Evolutionary conservation across 2,329 filamentous ascomycete species (phyloP).

Genomic region (Arthroderma uncinatum): DNA sequence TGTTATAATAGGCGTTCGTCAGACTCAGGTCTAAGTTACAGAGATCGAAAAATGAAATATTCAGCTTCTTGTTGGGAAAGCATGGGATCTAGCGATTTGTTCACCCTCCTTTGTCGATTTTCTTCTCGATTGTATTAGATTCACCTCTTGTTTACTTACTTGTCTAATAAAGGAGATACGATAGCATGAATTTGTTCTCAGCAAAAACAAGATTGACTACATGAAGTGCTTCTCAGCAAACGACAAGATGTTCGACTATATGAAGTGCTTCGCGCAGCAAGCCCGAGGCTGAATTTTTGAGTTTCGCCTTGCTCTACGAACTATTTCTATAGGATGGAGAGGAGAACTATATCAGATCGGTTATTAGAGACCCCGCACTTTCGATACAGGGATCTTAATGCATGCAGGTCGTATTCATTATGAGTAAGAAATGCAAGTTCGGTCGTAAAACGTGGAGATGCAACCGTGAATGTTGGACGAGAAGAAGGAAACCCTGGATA

Average conservation of each 20-base stretch:
- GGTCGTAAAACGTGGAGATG: not conserved
- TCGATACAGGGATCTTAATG: not conserved
- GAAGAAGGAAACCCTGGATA: not conserved
- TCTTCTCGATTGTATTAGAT: not conserved
- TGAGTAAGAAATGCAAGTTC: not conserved
- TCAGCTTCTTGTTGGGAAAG: not conserved
- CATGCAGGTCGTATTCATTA: conserved; percentile 2
- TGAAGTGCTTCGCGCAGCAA: not conserved
- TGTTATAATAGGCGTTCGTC: not conserved
- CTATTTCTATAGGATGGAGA: not conserved
- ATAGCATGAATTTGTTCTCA: too few relatives aligned
- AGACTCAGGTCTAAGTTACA: not conserved
- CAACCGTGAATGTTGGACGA: not conserved
- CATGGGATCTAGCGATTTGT: not conserved
- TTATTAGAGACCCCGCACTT: not conserved
- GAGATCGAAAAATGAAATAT: not conserved
- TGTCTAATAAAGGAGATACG: too few relatives aligned
- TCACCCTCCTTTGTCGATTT: not conserved
- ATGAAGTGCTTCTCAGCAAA: too few relatives aligned
- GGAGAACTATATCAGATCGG: too few relatives aligned
- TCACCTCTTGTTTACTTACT: not conserved
- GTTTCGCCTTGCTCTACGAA: not conserved
- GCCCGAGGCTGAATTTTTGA: too few relatives aligned
- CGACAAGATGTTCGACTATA: not conserved
- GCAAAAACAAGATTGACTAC: too few relatives aligned